These are phyloP conservation scores for Oryza meridionalis DNA, from an alignment of 176 grass and related monocot species.

Conservation along the genomic window DNA sequence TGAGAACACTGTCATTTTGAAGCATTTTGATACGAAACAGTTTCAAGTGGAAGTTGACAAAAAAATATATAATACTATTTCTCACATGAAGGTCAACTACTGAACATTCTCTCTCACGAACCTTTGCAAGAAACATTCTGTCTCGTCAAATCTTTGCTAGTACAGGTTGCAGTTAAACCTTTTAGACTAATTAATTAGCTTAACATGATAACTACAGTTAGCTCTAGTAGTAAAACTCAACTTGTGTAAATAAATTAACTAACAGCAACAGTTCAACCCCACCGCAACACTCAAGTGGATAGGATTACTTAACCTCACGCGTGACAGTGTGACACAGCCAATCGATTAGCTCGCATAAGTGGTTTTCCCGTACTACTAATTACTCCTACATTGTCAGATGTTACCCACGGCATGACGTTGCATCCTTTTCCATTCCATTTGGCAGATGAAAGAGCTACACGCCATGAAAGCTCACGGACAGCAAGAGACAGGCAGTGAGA, in stretches of 20 bases:
- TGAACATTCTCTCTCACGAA: neutral
- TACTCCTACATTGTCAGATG: neutral
- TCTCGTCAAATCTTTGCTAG: neutral
- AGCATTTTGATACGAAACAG: neutral
- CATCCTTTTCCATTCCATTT: conserved; percentile 26
- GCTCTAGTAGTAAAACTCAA: too few relatives aligned
- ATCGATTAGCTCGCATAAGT: neutral
- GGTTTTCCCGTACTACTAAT: neutral
- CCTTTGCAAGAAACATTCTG: neutral
- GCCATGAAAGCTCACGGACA: conserved; percentile 26
- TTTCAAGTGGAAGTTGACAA: neutral
- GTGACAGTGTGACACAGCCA: neutral
- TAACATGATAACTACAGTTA: neutral
- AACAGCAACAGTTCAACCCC: neutral
- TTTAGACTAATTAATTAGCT: neutral
- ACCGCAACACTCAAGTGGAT: neutral
- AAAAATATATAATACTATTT: neutral
- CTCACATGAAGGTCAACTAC: neutral
- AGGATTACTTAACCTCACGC: neutral
- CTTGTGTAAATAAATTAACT: neutral
- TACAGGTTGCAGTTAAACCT: neutral
- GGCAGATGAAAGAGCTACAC: neutral
- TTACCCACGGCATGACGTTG: neutral
- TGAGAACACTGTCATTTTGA: neutral
- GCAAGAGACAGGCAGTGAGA: neutral